Base-by-base conservation (phyloP, 2,329 filamentous ascomycete genomes). In the Rugonectria rugulosa region DNA sequence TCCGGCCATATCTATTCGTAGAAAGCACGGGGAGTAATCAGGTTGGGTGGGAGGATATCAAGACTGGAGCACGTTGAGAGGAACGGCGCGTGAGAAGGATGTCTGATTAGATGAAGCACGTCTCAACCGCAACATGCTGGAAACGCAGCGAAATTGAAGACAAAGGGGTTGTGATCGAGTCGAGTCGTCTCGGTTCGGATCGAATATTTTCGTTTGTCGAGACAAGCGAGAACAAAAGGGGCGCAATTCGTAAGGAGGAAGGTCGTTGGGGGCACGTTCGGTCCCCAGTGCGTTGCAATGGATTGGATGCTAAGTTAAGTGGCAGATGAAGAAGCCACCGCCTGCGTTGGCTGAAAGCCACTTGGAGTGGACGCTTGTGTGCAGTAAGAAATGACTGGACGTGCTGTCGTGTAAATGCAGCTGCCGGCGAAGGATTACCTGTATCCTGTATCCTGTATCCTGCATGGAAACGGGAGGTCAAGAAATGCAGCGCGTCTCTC, bases 41-140 rank as follows among this genome's bases (percentile, higher is more conserved):
- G n/a, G 6, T 21, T n/a, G 15, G 41, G 37, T 17, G 41, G 21
- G 27, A 17, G 19, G 26, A 34, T 27, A 42, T 47, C 56, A 58
- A 40, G 52, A 57, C 46, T 29, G 32, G 29, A 46, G 42, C 31
- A 54, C 47, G 54, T 34, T 50, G 49, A 43, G 34, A 21, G 34
- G 27, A 36, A 34, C 56, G 40, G 42, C 34, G 46, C 38, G 38
- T 24, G 51, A 40, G 23, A 37, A 34, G 27, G 32, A 37, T 61
- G 36, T 63, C 45, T 66, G 40, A 53, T 68, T 24, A 52, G 46
- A 42, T 34, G 42, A 53, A 32, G 40, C 36, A 48, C 42, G 38
- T 47, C 10, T 31, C 58, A 52, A 45, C 27, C 27, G 45, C 43
- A 64, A 57, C 65, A 68, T 68, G 65, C 65, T 68, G 60, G 52